Evolutionary conservation across 768 basidiomycete species (phyloP), one percentile per base, ranked within the genome.

Genomic region (Naganishia vaughanmartiniae): DNA sequence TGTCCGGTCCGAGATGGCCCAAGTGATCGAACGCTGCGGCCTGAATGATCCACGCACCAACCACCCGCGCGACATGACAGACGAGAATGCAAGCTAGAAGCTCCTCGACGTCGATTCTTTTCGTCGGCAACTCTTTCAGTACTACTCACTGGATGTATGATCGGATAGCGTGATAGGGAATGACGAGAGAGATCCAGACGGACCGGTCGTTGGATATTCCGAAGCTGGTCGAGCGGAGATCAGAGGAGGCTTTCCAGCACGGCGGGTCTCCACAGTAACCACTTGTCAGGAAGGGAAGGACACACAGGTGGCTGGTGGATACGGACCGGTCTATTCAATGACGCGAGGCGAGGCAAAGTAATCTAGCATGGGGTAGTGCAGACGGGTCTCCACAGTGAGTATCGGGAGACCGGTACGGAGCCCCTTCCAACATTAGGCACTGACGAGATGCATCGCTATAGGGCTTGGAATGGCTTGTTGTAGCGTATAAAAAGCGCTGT

Each of bases 1-100:
- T n/a, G 48, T 51, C 48, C 48, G 48, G 48, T 51, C 48, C 48
- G 48, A 24, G n/a, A n/a, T n/a, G n/a, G n/a, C n/a, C n/a, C n/a
- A n/a, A 12, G 4, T 51, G 14, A 1, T 51, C 17, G 12, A 51
- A n/a, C 48, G 7, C 5, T 26, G n/a, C 12, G 48, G 21, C 48
- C n/a, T 26, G 24, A 46, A 15, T 10, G 15, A 51, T 21, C 48
- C 48, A 26, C 5, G 48, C 48, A 24, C 7, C 48, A 51, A 24
- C 48, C 7, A 51, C 48, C 48, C 21, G 48, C 14, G 19, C 48
- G 48, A 51, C 48, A n/a, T 51, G n/a, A 3, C 48, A 51, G 14
- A n/a, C n/a, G n/a, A 15, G 48, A 36, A 51, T 51, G 12, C 48
- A 24, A 51, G 48, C 48, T 51, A 51, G 48, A 51, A 26, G 48